Base-by-base conservation (phyloP, 352 stramenopile genomes). In the Phytophthora tentaculata region DNA sequence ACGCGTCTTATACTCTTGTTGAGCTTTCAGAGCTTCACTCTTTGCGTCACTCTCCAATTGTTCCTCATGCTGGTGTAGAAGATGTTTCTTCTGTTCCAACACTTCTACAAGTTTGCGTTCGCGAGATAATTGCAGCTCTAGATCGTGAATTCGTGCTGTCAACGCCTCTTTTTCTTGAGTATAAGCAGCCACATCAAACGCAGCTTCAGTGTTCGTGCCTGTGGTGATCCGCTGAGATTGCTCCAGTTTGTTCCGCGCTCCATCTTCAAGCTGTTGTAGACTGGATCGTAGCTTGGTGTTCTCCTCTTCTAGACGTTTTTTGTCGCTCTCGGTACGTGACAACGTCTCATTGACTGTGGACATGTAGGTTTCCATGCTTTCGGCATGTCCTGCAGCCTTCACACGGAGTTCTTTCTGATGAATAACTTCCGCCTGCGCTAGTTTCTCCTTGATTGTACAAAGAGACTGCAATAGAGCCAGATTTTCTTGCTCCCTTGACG, bases 401-500 rank as follows among this genome's bases (percentile, higher is more conserved):
- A 76, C 20, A 8, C 69, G 53, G 5, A 71, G 54, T 17, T 67
- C 58, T 51, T 69, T 60, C 29, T 73, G 23, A 45, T 64, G 48
- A 39, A 59, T 23, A 53, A 24, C 35, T n/a, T 77, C 65, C 56
- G 64, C 63, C 28, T 74, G 60, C 14, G 66, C 71, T 26, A 56
- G 76, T 44, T 75, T 74, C 22, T 78, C 69, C 44, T 81, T 83
- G 1, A 79, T 71, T 7, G 63, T 62, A 20, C 69, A 80, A 3
- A 90, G 55, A 35, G 80, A 79, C 23, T 81, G 77, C 43, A 86
- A 50, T 10, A 90, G 71, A 4, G 71, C 45, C 2, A 78, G 51
- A 19, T 79, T 90, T 52, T 88, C 81, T 32, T 79, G 55, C 45
- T 90, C 77, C 37, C 72, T 56, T 1, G 63, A 71, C 0, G 74